Conservation (phyloP, 2,329 filamentous ascomycete species). For the Colletotrichum sp. region DNA sequence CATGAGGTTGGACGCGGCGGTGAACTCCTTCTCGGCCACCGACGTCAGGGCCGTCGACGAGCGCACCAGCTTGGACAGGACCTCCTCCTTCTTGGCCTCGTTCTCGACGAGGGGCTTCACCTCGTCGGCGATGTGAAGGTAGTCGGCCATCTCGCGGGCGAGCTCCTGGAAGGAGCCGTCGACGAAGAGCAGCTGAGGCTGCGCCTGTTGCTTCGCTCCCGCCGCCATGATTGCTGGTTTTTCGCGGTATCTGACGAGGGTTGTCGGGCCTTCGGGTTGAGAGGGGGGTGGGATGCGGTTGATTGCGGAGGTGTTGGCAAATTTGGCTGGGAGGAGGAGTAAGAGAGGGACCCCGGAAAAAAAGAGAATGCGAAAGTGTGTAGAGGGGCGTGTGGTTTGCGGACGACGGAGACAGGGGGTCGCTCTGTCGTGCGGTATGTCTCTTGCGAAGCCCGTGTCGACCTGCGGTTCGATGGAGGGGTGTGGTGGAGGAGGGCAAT, state of each 20-base stretch:
- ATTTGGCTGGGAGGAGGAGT: conserved; percentile 23
- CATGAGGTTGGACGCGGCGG: conserved; percentile 94
- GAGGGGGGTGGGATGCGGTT: neutral
- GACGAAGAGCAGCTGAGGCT: conserved; percentile 72
- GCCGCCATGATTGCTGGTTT: conserved; percentile 31
- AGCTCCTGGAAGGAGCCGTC: conserved; percentile 95
- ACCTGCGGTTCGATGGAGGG: conserved; percentile 16
- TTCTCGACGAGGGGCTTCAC: conserved; percentile 75
- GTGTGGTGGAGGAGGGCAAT: conserved; percentile 14
- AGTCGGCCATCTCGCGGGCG: conserved; percentile 91
- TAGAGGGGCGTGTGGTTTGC: conserved; percentile 15
- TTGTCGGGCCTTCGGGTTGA: neutral
- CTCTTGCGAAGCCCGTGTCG: conserved; percentile 13
- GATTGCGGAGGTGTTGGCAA: conserved; percentile 16
- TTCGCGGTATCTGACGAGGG: neutral
- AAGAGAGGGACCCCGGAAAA: conserved; percentile 15
- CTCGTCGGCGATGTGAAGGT: conserved; percentile 84
- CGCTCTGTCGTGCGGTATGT: conserved; percentile 20
- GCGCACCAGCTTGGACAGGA: conserved; percentile 86
- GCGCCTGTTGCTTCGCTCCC: conserved; percentile 44
- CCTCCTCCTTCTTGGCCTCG: conserved; percentile 75
- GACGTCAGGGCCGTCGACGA: conserved; percentile 79
- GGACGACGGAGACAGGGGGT: conserved; percentile 21
- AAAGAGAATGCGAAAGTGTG: conserved; percentile 18
- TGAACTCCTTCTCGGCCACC: conserved; percentile 95